phyloP scores from a whole-genome alignment of 345 rosid species.

The Aquilaria yunnanensis region DNA sequence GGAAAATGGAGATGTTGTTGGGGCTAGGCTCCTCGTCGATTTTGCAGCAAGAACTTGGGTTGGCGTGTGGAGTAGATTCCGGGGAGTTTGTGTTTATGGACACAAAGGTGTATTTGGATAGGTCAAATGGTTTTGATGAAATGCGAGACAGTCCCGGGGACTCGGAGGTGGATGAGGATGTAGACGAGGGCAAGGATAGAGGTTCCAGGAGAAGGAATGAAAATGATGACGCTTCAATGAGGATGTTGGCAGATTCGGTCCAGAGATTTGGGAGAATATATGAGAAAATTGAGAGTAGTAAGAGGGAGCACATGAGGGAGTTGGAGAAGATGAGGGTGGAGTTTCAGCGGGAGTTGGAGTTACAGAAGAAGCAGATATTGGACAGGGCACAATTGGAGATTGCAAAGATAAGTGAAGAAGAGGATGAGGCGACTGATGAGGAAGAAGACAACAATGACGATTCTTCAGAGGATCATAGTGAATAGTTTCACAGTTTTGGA shows the following conservation, averaged over 20 bases:
- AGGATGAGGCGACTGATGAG: conserved; percentile 26
- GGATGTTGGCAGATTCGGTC: conserved; percentile 77
- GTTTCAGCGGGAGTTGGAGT: conserved; percentile 81
- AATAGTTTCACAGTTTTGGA: conserved; percentile 17
- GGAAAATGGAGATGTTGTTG: conserved; percentile 81
- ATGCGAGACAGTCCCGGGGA: conserved; percentile 89
- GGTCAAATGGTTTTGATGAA: conserved; percentile 74
- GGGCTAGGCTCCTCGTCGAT: conserved; percentile 30
- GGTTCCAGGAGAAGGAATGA: conserved; percentile 57
- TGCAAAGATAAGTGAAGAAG: conserved; percentile 52
- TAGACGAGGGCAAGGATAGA: conserved; percentile 40
- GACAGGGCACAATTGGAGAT: conserved; percentile 83
- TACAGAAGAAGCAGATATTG: conserved; percentile 78
- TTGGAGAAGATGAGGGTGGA: conserved; percentile 95
- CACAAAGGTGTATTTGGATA: conserved; percentile 54
- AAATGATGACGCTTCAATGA: conserved; percentile 49
- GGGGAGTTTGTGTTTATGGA: conserved; percentile 85
- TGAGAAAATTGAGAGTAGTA: conserved; percentile 86
- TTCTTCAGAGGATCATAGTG: conserved; percentile 58
- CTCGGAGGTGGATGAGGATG: conserved; percentile 41
- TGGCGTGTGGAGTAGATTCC: conserved; percentile 86
- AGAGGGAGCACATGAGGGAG: conserved; percentile 78
- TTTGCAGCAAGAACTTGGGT: conserved; percentile 52
- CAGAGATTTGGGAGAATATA: conserved; percentile 76
- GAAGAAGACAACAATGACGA: not conserved